Base-by-base conservation (phyloP, 805 yeast species). In the Cyberlindnera maritima region DNA sequence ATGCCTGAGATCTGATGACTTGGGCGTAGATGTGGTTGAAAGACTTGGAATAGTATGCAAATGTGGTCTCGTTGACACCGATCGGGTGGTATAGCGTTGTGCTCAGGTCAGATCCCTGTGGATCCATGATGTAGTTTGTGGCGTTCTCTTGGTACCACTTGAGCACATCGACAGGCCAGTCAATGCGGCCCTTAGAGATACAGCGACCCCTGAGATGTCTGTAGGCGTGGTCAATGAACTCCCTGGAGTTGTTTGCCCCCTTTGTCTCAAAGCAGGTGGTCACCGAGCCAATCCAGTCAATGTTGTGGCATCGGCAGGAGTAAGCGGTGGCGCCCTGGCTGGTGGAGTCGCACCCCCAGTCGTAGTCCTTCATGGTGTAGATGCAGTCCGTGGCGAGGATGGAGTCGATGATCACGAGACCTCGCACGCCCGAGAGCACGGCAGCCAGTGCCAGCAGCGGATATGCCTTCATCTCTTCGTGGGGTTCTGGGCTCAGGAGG, bases 271-370 rank as follows among this genome's bases (percentile, higher is more conserved):
- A 61, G 58, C 79, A 75, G 37, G 61, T 65, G 1, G 77, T 63
- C 1, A 74, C 65, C 0, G 76, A 65, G 2, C 76, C 76, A 19
- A 74, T 47, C 77, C 77, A 75, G 35, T 71, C 66, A 19, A 62
- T 48, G 52, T 72, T 72, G 4, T 55, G 52, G 53, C 79, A 75
- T 17, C 72, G 68, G 43, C 79, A 75, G 3, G 48, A 55, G 48
- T 67, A 72, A 2, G 65, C 59, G 4, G 51, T 56, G 53, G 62
- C 67, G 26, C 63, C 63, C 43, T 66, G 66, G 1, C 66, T 58
- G 8, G 64, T 63, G 9, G 69, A 47, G 25, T 57, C 53, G 51
- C 79, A 74, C 1, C 74, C 75, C 77, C 77, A 74, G 44, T 72
- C 70, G 41, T 62, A 65, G 26, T 58, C 59, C 38, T 61, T 57